Conservation (phyloP, 2,329 filamentous ascomycete genomes). For the Graphilbum ipis-grandicollis region DNA sequence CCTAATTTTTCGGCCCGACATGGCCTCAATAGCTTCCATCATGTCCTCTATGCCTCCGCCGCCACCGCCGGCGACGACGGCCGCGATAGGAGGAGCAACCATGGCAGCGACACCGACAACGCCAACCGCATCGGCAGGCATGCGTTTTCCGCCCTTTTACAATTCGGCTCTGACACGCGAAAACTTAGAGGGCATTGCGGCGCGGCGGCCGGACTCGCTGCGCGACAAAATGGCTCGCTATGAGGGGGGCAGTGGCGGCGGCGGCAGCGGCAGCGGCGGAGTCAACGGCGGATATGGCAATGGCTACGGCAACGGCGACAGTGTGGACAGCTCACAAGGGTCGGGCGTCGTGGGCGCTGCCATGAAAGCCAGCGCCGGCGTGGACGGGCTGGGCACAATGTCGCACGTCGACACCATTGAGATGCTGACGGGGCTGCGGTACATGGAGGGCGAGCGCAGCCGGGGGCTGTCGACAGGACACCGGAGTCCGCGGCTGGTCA, state of each 20-base stretch:
- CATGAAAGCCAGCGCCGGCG: too few species aligned
- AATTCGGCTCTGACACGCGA: conserved; percentile 60
- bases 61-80: not conserved
- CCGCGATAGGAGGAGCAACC: too few species aligned
- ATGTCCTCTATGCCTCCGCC: not conserved
- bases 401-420: conserved; percentile 76
- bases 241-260: conserved; percentile 29
- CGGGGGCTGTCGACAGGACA: conserved; percentile 77
- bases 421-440: conserved; percentile 77
- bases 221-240: conserved; percentile 74
- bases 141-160: conserved; percentile 12
- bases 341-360: too few species aligned
- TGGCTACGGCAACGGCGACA: not conserved
- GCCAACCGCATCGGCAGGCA: too few species aligned
- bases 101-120: not conserved
- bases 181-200: conserved; percentile 58
- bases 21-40: not conserved
- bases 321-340: not conserved
- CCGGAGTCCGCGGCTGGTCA: conserved; percentile 61
- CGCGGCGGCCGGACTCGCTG: conserved; percentile 54
- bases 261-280: not conserved
- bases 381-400: conserved; percentile 19
- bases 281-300: not conserved
- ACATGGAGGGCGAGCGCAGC: conserved; percentile 76
- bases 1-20: not conserved